phyloP scores from a whole-genome alignment of 2,329 filamentous ascomycete species.

The Trichophyton rubrum region DNA sequence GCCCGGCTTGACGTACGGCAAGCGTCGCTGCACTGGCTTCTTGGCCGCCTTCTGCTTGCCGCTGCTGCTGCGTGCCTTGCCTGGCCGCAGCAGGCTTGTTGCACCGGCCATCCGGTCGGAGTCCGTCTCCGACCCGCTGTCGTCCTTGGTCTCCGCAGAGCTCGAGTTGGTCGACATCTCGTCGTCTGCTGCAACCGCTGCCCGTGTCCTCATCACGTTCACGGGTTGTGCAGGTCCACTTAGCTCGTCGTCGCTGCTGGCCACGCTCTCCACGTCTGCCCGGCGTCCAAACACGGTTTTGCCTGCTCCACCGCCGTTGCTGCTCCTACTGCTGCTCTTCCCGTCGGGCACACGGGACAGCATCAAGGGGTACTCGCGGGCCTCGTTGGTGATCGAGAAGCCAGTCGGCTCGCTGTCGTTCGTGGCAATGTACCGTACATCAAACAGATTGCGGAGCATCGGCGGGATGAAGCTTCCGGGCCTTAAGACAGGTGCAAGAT shows the following conservation, averaged over 20 bases:
- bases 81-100: neutral
- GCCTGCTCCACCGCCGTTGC: slow-evolving; percentile 9
- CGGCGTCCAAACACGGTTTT: slow-evolving; percentile 9
- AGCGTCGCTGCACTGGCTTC: slow-evolving; percentile 22
- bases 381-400: slow-evolving; percentile 51
- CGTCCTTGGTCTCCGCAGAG: slow-evolving; percentile 15
- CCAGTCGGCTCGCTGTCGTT: slow-evolving; percentile 56
- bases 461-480: slow-evolving; percentile 48
- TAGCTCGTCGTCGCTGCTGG: slow-evolving; percentile 24
- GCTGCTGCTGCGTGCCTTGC: slow-evolving; percentile 1
- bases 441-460: slow-evolving; percentile 60
- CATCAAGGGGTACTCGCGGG: slow-evolving; percentile 45
- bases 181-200: neutral
- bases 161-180: slow-evolving; percentile 15
- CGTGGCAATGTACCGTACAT: slow-evolving; percentile 53
- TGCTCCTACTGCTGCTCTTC: slow-evolving; percentile 13
- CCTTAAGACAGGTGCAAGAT: slow-evolving; percentile 37
- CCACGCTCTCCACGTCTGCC: slow-evolving; percentile 16
- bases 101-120: slow-evolving; percentile 15
- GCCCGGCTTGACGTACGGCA: slow-evolving; percentile 59
- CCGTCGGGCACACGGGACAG: slow-evolving; percentile 33
- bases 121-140: slow-evolving; percentile 22
- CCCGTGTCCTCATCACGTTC: slow-evolving; percentile 6
- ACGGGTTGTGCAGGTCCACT: slow-evolving; percentile 14
- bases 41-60: slow-evolving; percentile 2